These are phyloP conservation scores for Cyclotella cryptica DNA, from an alignment of 108 stramenopile species.

Conservation along the genomic window DNA sequence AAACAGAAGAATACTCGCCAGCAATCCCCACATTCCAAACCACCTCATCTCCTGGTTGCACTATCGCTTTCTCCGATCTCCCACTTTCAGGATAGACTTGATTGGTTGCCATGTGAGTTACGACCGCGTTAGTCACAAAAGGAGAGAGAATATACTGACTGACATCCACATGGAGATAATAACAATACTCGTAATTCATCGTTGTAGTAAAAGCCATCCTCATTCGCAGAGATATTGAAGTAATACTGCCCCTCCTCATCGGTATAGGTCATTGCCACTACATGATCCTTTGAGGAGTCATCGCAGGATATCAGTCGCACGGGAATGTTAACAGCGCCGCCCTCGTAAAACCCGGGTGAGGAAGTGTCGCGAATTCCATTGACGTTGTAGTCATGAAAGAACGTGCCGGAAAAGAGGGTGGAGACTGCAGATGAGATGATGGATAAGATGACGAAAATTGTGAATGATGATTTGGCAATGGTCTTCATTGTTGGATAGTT, in stretches of 20 bases:
- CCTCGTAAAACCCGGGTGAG: background rate
- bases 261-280: background rate
- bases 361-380: constrained; percentile 1
- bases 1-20: background rate
- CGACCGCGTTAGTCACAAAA: background rate
- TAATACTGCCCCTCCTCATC: background rate
- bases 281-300: background rate
- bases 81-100: background rate
- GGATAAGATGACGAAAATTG: background rate
- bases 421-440: background rate
- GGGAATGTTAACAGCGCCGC: background rate
- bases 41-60: background rate
- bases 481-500: too few species aligned
- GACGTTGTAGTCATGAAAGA: constrained; percentile 10
- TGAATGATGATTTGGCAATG: background rate
- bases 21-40: constrained; percentile 18
- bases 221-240: background rate
- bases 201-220: too few species aligned
- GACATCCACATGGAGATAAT: background rate
- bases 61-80: background rate
- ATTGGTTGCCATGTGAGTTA: background rate
- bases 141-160: background rate
- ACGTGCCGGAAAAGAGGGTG: background rate
- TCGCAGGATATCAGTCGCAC: background rate
- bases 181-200: background rate